phyloP scores from a whole-genome alignment of 495 filamentous ascomycete genomes.

The Neurospora sp. region DNA sequence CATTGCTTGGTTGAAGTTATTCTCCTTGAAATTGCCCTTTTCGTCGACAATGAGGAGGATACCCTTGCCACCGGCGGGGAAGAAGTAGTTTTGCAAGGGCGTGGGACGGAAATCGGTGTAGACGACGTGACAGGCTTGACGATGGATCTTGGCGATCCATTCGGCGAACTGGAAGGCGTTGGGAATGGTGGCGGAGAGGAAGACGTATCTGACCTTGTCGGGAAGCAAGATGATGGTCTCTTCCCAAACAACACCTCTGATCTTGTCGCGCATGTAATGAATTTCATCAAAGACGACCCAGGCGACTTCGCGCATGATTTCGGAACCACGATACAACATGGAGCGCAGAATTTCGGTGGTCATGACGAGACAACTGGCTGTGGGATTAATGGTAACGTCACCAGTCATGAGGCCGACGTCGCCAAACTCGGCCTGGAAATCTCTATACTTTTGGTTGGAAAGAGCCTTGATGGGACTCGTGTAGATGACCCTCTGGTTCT shows the following conservation, averaged over 20 bases:
- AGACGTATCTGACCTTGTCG: constrained; percentile 97
- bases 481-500: constrained; percentile 97
- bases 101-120: constrained; percentile 98
- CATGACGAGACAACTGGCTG: constrained; percentile 96
- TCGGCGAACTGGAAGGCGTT: constrained; percentile 99
- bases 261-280: constrained; percentile 93
- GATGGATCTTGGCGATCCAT: constrained; percentile 95
- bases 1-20: constrained; percentile 97
- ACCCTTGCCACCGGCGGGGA: constrained; percentile 85
- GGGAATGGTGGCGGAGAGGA: constrained; percentile 96
- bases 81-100: constrained; percentile 94
- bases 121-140: constrained; percentile 94
- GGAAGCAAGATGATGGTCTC: constrained; percentile 96
- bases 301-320: constrained; percentile 97
- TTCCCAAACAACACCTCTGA: constrained; percentile 95
- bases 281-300: constrained; percentile 99
- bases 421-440: constrained; percentile 89
- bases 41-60: constrained; percentile 95
- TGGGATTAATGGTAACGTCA: constrained; percentile 98
- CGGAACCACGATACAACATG: constrained; percentile 95
- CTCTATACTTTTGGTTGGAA: constrained; percentile 96
- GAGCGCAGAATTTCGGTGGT: constrained; percentile 98
- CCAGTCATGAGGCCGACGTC: constrained; percentile 98
- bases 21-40: constrained; percentile 86
- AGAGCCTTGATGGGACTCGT: constrained; percentile 98